These are phyloP conservation scores for Komagataella pastoris DNA, from an alignment of 805 yeast genomes.

Conservation along the genomic window DNA sequence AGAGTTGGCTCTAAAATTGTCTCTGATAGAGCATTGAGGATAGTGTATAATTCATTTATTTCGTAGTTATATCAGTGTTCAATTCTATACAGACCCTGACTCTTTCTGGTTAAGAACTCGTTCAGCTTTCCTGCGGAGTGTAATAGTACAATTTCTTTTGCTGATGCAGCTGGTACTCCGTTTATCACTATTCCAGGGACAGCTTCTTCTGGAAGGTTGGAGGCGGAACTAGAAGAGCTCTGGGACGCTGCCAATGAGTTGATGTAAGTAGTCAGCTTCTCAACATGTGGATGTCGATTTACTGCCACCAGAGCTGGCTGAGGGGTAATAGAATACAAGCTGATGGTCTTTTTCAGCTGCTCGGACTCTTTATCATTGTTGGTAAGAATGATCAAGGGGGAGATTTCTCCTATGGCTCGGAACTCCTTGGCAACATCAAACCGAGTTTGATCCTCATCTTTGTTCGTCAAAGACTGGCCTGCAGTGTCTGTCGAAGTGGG, in stretches of 20 bases:
- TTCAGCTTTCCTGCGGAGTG: conserved; percentile 11
- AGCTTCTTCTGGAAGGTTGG: not conserved
- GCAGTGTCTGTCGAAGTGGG: not conserved
- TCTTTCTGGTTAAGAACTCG: conserved; percentile 13
- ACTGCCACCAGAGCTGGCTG: conserved; percentile 20
- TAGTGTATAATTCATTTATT: conserved; percentile 1
- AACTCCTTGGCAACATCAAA: conserved; percentile 14
- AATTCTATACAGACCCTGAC: conserved; percentile 17
- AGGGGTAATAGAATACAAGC: conserved; percentile 16
- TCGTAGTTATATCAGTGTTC: conserved; percentile 3
- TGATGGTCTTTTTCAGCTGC: conserved; percentile 10
- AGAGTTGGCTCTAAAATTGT: not conserved
- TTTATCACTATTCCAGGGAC: conserved; percentile 21
- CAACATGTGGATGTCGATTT: conserved; percentile 19
- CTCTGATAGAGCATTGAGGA: conserved; percentile 1
- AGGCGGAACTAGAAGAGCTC: not conserved
- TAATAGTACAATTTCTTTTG: conserved; percentile 12
- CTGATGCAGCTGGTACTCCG: conserved; percentile 20
- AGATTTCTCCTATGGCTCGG: conserved; percentile 19
- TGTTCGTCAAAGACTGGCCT: not conserved
- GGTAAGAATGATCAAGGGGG: conserved; percentile 16
- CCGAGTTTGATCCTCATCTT: not conserved
- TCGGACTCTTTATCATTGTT: conserved; percentile 10
- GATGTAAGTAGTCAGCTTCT: conserved; percentile 14
- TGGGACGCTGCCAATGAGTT: conserved; percentile 4